Base-by-base conservation (phyloP, 108 stramenopile genomes). In the Seminavis robusta region DNA sequence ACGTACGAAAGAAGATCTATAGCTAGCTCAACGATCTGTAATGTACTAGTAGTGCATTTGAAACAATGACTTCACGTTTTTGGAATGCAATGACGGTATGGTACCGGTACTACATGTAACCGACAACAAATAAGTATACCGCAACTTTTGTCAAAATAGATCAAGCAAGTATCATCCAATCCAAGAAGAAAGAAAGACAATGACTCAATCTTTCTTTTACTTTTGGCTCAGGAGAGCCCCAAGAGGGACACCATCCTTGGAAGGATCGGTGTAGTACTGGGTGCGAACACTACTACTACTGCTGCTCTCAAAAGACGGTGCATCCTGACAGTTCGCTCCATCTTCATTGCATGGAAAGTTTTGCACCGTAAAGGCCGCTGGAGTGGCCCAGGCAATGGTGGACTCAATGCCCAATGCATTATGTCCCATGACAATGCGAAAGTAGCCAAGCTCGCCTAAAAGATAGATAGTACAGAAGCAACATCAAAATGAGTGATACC, bases 341-440 rank as follows among this genome's bases (percentile, higher is more conserved):
- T 83, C 71, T 56, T 81, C 82, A 47, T 44, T 50, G 54, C 82
- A 88, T 9, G 82, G 77, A 24, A 59, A 54, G 37, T 81, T 83
- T 23, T 69, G 52, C 26, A 77, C 70, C 2, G 86, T 83, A 36
- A 63, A 88, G 15, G 63, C 32, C 5, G 66, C 76, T 2, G 86
- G 86, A 31, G 84, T 86, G 1, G 69, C 91, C 90, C 90, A 94
- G 21, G 87, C 77, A 24, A 91, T 74, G 58, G 74, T 69, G 23
- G 71, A 72, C 67, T 94, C 92, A 59, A 96, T 84, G 2, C 90
- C 90, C 45, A 95, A 68, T 57, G 82, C 65, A 59, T 92, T 92
- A 59, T 85, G 77, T 4, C 92, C 95, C 47, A 84, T 73, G 27
- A 59, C 67, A 24, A 87, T 62, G 3, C 77, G 62, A 33, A n/a